A percentile compares a stretch with the other conserved stretches of the same genome.
These are phyloP conservation scores for Calonectria honghensis DNA, from an alignment of 2,329 filamentous ascomycete genomes.

Conservation along the genomic window DNA sequence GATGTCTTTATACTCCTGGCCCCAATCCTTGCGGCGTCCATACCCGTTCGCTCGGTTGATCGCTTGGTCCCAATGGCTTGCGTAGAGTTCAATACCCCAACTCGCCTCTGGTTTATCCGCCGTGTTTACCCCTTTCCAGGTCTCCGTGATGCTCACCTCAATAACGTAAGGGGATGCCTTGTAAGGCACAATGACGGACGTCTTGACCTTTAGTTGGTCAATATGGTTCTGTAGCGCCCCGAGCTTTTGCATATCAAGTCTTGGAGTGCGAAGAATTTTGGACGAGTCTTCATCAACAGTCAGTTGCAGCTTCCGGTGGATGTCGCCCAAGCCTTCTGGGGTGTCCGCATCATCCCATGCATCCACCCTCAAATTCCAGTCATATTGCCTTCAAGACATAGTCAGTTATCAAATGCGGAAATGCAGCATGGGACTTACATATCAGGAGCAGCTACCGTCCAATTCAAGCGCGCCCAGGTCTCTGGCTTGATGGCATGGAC, in stretches of 20 bases:
- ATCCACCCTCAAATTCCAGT: conserved; percentile 60
- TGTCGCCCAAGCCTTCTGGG: conserved; percentile 43
- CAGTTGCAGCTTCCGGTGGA: conserved; percentile 53
- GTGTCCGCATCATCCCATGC: conserved; percentile 49
- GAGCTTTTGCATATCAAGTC: conserved; percentile 41
- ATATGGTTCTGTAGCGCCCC: conserved; percentile 32
- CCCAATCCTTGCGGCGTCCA: conserved; percentile 57
- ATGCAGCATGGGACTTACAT: conserved; percentile 53
- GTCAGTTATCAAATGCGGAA: conserved; percentile 36
- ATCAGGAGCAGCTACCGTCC: conserved; percentile 60
- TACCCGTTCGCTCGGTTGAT: conserved; percentile 55
- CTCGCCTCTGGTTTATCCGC: conserved; percentile 49
- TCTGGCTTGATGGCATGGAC: conserved; percentile 49
- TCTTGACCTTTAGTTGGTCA: conserved; percentile 52
- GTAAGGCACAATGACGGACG: conserved; percentile 56
- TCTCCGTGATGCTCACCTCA: conserved; percentile 57
- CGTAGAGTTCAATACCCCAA: conserved; percentile 59
- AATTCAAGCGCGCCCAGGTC: conserved; percentile 54
- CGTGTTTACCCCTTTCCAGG: conserved; percentile 50
- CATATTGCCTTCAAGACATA: conserved; percentile 53
- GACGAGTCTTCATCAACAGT: conserved; percentile 8
- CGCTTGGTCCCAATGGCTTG: conserved; percentile 61
- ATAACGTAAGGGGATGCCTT: conserved; percentile 58
- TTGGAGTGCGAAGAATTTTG: conserved; percentile 42
- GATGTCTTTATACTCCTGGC: conserved; percentile 54